Evolutionary conservation across 208 protist genomes (phyloP).

Genomic region (Leishmania turanica): DNA sequence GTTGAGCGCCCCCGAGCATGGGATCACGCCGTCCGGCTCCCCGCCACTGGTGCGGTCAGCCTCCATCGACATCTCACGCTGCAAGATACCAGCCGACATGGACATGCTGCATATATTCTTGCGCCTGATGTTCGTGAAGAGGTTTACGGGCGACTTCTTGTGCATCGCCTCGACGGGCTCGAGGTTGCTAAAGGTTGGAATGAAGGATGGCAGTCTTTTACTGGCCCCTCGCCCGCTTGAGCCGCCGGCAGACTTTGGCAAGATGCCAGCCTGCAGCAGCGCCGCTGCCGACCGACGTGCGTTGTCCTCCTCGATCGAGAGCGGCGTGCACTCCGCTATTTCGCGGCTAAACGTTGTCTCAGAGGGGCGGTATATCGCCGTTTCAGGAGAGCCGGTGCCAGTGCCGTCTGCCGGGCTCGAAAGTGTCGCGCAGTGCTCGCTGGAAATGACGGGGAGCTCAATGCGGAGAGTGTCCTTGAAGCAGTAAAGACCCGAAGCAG

Average conservation of each 20-base stretch:
- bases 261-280: conserved; percentile 28
- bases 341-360: conserved; percentile 18
- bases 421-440: conserved; percentile 13
- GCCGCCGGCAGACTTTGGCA: neutral
- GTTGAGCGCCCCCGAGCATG: neutral
- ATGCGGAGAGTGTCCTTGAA: conserved; percentile 27
- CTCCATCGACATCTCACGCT: conserved; percentile 4
- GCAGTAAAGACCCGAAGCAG: neutral
- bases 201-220: neutral
- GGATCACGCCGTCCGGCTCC: neutral
- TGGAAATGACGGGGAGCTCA: conserved; percentile 18
- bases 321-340: conserved; percentile 15
- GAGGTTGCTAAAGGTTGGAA: conserved; percentile 4
- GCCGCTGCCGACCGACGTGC: conserved; percentile 36
- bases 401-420: conserved; percentile 20
- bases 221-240: neutral
- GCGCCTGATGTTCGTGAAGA: conserved; percentile 7
- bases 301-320: conserved; percentile 15
- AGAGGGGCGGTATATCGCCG: conserved; percentile 14
- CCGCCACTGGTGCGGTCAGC: conserved; percentile 1
- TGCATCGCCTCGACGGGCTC: conserved; percentile 12
- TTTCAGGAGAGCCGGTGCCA: conserved; percentile 5
- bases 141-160: conserved; percentile 4
- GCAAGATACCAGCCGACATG: neutral
- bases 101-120: conserved; percentile 13